Base-by-base conservation (phyloP, 352 stramenopile genomes). In the Phytophthora quininea region DNA sequence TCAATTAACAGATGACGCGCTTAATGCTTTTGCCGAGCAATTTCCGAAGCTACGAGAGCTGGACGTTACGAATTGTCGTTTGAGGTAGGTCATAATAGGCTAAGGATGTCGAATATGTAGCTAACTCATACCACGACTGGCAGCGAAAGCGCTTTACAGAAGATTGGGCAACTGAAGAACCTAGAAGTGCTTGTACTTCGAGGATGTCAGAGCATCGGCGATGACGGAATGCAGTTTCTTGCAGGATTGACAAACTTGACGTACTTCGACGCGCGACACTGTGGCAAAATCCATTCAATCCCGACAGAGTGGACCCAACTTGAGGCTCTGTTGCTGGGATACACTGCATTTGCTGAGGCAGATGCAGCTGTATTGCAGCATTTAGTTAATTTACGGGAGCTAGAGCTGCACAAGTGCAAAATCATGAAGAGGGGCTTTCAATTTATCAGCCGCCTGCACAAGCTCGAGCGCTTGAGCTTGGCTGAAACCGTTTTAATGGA, bases 191-290 rank as follows among this genome's bases (percentile, higher is more conserved):
- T 89, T 24, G 64, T 88, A 11, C 65, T 89, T 30, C 79, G 79
- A 51, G 80, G 79, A 30, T 86, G 77, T 57, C 72, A 62, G 7
- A 54, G 74, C 11, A 69, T 83, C 59, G 55, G 40, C 2, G 68
- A 86, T 35, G 69, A 77, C 2, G 76, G 71, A 2, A 72, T 89
- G 67, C 12, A 12, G 6, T 40, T 54, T 4, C 64, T 90, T 15
- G 40, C 60, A 32, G n/a, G 14, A 3, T 62, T 90, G 37, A 63
- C 35, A 8, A 73, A 69, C 8, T 30, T 90, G 29, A 76, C 76
- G 40, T 83, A 90, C 55, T 92, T 95, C 43, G 84, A 95, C 48
- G 84, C 78, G 3, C 78, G 86, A 10, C 81, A 92, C 52, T 95
- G 86, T 45, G 71, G 79, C 58, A 73, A 77, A 33, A 64, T 95